Evolutionary conservation across 192 early-diverging fungal genomes (phyloP).

Genomic region (Coemansia asiatica): DNA sequence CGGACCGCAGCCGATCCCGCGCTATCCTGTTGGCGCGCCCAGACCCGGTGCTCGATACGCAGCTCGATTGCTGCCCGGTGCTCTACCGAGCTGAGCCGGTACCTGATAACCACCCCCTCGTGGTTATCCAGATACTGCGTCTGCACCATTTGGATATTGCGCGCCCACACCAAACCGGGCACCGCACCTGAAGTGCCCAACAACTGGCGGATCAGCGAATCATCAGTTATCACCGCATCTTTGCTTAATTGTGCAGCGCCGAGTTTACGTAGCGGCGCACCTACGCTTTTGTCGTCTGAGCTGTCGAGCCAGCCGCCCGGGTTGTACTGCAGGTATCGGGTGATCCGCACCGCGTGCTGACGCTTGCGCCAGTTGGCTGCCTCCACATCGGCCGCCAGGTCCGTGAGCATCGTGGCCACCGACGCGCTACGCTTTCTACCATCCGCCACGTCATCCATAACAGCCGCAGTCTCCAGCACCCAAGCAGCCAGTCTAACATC

Average conservation of each 20-base stretch:
- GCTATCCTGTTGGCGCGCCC: slow-evolving; percentile 14
- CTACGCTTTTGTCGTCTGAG: slow-evolving; percentile 4
- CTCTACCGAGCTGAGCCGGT: slow-evolving; percentile 13
- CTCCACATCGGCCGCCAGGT: slow-evolving; percentile 34
- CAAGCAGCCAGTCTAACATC: slow-evolving; percentile 39
- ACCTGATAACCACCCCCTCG: slow-evolving; percentile 12
- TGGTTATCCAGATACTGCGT: not conserved
- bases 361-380: slow-evolving; percentile 29
- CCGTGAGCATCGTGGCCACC: slow-evolving; percentile 20
- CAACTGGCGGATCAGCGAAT: slow-evolving; percentile 10
- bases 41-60: slow-evolving; percentile 50
- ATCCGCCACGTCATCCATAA: not conserved
- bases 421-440: slow-evolving; percentile 18
- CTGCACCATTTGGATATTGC: slow-evolving; percentile 26
- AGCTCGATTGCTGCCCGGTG: slow-evolving; percentile 33
- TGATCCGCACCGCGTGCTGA: slow-evolving; percentile 39
- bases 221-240: slow-evolving; percentile 13
- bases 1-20: not conserved
- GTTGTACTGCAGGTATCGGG: slow-evolving; percentile 31
- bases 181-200: slow-evolving; percentile 31
- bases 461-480: slow-evolving; percentile 26
- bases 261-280: slow-evolving; percentile 2
- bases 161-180: slow-evolving; percentile 40
- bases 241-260: slow-evolving; percentile 1
- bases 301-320: slow-evolving; percentile 47